Evolutionary conservation across 2,329 filamentous ascomycete genomes (phyloP), one percentile per base, ranked within the genome.

Genomic region (Claviceps sorghi): DNA sequence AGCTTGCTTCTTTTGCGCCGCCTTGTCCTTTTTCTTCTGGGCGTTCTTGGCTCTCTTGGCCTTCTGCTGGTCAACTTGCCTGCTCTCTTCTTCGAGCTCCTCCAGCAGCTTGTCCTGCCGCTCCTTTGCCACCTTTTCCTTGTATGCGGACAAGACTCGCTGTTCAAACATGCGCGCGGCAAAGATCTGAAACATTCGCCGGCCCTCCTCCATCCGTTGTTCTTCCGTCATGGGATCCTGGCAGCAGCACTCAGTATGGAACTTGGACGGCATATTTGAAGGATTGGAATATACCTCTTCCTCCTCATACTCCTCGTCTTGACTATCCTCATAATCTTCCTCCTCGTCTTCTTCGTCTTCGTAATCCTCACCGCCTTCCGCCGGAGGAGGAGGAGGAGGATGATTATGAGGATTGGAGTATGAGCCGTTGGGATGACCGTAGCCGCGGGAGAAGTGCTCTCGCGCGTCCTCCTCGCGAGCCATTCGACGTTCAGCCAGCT

Each of bases 141-240:
- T 86, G 70, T 98, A 98, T n/a, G 93, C 93, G 43, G 87, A 91
- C 54, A 98, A 76, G 22, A 98, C 93, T 57, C 93, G 80, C 67
- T 98, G 93, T 71, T 98, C 93, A 67, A 98, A 98, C 93, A 98
- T 98, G 57, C 93, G 83, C 53, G 93, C 93, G 55, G 93, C 93
- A 68, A 98, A 98, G 67, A 98, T 97, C 67, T 98, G 93, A 66
- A 98, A 98, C 93, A 98, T 98, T 60, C 91, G 80, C 53, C 93
- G 82, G 55, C 93, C 93, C 74, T 98, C 93, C 67, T 97, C 90
- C 93, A 98, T 97, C 56, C 93, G 86, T 73, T 97, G 90, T 71
- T 95, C 88, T 73, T 97, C 91, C 50, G 89, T 96, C 88, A 97
- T 93, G 58, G 85, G 82, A 65, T 95, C 90, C 91, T 97, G 69